Base-by-base conservation (phyloP, 768 basidiomycete species). In the Agrocybe pediades region DNA sequence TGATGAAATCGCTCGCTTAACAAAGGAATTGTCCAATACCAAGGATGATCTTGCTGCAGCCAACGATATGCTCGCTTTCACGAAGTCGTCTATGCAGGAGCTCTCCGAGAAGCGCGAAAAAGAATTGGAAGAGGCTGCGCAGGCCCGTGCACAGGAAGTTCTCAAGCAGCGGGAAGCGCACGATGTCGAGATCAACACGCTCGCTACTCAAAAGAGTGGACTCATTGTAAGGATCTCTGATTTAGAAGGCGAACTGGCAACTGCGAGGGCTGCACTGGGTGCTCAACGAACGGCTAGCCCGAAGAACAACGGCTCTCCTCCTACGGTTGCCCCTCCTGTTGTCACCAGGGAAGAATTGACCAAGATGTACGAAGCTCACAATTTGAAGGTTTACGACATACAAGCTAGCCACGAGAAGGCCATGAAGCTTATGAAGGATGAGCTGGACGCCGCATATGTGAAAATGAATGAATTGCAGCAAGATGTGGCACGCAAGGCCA, bases 351-450 rank as follows among this genome's bases (percentile, higher is more conserved):
- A 91, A 58, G 91, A 94, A 51, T 71, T 95, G 36, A 83, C 85
- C 65, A 81, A 78, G 63, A 71, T 90, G 64, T 88, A 94, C 58
- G 88, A 91, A 67, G 92, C 92, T 5, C 92, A 95, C 68, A 90
- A 88, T 65, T 75, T 87, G 57, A 93, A 88, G 74, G 66, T 95
- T 59, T 74, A 85, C 47, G 90, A 93, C 69, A 58, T 92, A 50
- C 77, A 87, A 65, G 84, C 85, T 15, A 82, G 80, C 19, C 83
- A 89, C 62, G 83, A 85, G 25, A 85, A 84, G 59, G 74, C 72
- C 23, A 65, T 84, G 44, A 81, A 80, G 59, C 73, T 60, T 33
- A 49, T 87, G 46, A 77, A 71, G 62, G 79, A 80, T 29, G 80
- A 90, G 62, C 75, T 91, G 7, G 84, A 86, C 29, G 70, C 68